A percentile compares a stretch with the other conserved stretches of the same genome.
These are phyloP conservation scores for Fusarium lyarnte DNA, from an alignment of 2,329 filamentous ascomycete genomes.

Conservation along the genomic window DNA sequence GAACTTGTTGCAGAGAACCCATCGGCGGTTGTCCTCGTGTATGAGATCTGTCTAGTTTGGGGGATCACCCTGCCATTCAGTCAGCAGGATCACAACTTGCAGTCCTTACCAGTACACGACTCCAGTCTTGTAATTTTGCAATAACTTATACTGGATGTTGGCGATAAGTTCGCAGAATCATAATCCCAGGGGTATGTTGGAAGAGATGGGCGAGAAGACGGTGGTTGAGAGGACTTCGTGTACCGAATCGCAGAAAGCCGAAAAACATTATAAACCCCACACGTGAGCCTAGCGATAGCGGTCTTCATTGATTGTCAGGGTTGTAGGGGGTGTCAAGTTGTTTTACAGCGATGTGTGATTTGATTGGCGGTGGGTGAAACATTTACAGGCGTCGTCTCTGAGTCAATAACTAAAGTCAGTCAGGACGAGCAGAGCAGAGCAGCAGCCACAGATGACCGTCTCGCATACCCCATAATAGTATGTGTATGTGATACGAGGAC, in stretches of 20 bases:
- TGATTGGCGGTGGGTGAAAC: constrained; percentile 44
- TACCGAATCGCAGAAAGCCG: not conserved
- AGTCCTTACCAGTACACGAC: constrained; percentile 26
- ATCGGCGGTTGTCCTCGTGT: not conserved
- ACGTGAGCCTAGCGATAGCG: constrained; percentile 3
- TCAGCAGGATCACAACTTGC: constrained; percentile 26
- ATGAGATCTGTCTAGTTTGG: not conserved
- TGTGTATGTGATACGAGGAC: constrained; percentile 39
- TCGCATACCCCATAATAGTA: constrained; percentile 38
- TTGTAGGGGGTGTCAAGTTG: constrained; percentile 41
- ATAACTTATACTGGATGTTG: not conserved
- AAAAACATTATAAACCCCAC: not conserved
- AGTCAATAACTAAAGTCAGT: constrained; percentile 44
- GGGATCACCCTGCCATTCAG: constrained; percentile 16
- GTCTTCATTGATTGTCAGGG: constrained; percentile 22
- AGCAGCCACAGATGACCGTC: constrained; percentile 34
- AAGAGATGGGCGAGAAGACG: not conserved
- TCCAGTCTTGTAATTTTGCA: not conserved
- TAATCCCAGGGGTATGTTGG: not conserved
- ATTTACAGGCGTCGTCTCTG: constrained; percentile 48
- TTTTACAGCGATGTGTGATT: constrained; percentile 46
- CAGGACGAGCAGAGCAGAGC: constrained; percentile 34
- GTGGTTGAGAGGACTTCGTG: not conserved
- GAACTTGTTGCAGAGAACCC: not conserved
- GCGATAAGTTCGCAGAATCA: not conserved